Percentiles rank a stretch among this genome's conserved stretches.
These are phyloP conservation scores for Geranium incanum DNA, from an alignment of 441 rosid genomes.

Conservation along the genomic window DNA sequence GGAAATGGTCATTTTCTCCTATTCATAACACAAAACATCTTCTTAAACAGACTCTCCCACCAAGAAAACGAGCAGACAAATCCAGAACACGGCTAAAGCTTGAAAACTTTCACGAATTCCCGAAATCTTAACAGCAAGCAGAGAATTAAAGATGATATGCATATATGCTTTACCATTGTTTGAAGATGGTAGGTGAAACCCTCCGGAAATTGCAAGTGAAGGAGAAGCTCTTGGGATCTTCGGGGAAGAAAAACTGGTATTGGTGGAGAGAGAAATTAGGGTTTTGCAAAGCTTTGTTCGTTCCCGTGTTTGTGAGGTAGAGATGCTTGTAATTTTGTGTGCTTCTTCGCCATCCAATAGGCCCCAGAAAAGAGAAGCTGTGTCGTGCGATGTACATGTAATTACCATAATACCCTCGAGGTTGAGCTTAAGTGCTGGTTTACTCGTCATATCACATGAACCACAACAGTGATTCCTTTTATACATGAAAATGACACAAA, in stretches of 20 bases:
- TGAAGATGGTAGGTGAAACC: neutral
- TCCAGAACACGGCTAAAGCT: neutral
- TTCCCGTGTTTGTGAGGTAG: neutral
- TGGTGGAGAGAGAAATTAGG: neutral
- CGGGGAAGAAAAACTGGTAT: neutral
- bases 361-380: neutral
- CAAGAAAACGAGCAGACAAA: neutral
- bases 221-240: neutral
- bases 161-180: neutral
- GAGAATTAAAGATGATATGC: neutral
- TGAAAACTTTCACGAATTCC: neutral
- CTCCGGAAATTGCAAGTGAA: neutral
- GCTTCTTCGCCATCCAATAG: neutral
- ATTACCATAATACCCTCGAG: neutral
- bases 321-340: neutral
- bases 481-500: no score
- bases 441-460: no score
- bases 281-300: conserved; percentile 1
- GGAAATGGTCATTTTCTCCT: neutral
- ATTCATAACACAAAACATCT: no score
- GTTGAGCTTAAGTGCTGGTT: neutral
- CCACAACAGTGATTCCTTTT: no score
- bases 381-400: neutral
- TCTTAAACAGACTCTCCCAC: no score
- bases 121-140: neutral